These are phyloP conservation scores for Didymella segeticola DNA, from an alignment of 2,329 filamentous ascomycete species.

Conservation along the genomic window DNA sequence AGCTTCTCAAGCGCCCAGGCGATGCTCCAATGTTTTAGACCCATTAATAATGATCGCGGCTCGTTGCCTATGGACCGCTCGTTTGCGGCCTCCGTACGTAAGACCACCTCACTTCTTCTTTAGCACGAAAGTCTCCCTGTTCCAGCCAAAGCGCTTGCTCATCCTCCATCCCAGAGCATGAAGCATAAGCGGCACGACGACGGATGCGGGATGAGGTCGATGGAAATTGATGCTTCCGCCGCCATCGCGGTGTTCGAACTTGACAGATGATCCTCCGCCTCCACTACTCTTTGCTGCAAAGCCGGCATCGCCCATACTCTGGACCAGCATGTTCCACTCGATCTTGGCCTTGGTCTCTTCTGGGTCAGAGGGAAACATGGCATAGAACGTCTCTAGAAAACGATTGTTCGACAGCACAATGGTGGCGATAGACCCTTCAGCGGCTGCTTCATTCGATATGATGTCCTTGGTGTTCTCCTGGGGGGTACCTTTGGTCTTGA, in stretches of 20 bases:
- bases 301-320: slow-evolving; percentile 23
- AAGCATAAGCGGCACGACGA: slow-evolving; percentile 35
- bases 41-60: too few species aligned
- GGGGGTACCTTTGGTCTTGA: background rate
- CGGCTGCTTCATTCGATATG: background rate
- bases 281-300: slow-evolving; percentile 14
- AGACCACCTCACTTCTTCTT: slow-evolving; percentile 4
- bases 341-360: background rate
- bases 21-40: too few species aligned
- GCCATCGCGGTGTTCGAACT: slow-evolving; percentile 16
- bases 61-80: too few species aligned
- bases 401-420: background rate
- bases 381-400: background rate
- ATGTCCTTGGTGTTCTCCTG: background rate
- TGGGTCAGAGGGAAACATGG: background rate
- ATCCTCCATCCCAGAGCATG: slow-evolving; percentile 35
- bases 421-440: background rate
- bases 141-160: slow-evolving; percentile 40
- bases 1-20: too few species aligned
- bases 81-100: too few species aligned
- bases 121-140: slow-evolving; percentile 24
- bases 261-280: slow-evolving; percentile 24
- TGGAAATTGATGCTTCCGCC: slow-evolving; percentile 35
- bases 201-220: slow-evolving; percentile 35
- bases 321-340: background rate